These are phyloP conservation scores for Leishmania gerbilli DNA, from an alignment of 208 protist genomes.

Conservation along the genomic window DNA sequence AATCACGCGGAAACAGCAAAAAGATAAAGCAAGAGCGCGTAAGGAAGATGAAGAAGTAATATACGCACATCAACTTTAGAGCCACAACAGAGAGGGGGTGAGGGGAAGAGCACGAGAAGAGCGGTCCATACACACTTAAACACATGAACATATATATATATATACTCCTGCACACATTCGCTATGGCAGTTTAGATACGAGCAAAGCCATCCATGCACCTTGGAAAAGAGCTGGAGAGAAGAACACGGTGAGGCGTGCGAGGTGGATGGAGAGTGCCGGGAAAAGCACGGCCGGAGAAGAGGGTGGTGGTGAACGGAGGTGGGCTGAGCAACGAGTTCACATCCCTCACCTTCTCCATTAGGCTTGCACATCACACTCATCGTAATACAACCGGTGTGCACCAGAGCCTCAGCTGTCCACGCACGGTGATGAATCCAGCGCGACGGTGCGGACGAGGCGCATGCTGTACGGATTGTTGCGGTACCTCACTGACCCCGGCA, in stretches of 20 bases:
- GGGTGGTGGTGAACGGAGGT: not conserved
- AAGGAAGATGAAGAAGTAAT: not conserved
- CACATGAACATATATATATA: not conserved
- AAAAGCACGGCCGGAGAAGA: not conserved
- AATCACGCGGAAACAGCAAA: not conserved
- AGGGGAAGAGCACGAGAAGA: not conserved
- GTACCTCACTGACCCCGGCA: slow-evolving; percentile 22
- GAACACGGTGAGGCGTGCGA: too few species aligned
- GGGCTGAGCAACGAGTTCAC: not conserved
- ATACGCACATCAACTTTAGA: not conserved
- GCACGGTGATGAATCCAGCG: not conserved
- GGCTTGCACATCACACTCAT: not conserved
- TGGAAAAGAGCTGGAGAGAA: not conserved
- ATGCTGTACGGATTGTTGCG: slow-evolving; percentile 48
- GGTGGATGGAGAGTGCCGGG: not conserved
- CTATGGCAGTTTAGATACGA: not conserved
- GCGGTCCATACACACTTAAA: not conserved
- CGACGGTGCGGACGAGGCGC: slow-evolving; percentile 6
- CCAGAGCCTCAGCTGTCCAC: not conserved
- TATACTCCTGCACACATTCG: not conserved
- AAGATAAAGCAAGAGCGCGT: not conserved
- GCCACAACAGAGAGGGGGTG: not conserved
- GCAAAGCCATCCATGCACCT: not conserved
- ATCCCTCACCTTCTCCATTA: not conserved
- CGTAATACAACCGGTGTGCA: not conserved